Evolutionary conservation across 83 land plant genomes (phyloP).

Genomic region (Picea abies): DNA sequence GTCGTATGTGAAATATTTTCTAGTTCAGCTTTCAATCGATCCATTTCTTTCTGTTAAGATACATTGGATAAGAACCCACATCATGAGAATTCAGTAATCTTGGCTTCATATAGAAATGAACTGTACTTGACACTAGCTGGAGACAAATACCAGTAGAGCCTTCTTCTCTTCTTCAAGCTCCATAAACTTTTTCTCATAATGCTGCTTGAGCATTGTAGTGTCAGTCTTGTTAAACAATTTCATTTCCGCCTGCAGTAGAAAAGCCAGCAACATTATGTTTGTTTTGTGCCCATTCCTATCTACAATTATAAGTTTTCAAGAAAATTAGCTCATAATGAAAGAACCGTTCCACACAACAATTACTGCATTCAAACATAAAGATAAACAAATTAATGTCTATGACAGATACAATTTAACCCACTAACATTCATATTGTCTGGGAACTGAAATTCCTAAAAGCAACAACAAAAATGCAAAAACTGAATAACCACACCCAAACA

Average conservation of each 20-base stretch:
- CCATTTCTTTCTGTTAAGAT: slow-evolving; percentile 77
- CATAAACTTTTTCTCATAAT: slow-evolving; percentile 86
- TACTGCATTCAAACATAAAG: neutral
- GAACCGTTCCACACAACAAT: neutral
- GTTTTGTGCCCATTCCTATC: neutral
- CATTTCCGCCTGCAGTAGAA: slow-evolving; percentile 84
- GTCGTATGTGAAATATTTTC: slow-evolving; percentile 57
- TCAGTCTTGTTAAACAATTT: slow-evolving; percentile 59
- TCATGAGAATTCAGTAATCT: too few species aligned
- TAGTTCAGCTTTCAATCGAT: slow-evolving; percentile 68
- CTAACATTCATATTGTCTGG: too few species aligned
- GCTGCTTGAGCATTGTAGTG: slow-evolving; percentile 78
- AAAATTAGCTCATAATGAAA: neutral
- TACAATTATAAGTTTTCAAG: neutral
- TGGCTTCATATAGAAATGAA: too few species aligned
- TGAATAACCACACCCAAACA: too few species aligned
- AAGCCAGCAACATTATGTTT: neutral
- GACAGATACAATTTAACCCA: too few species aligned
- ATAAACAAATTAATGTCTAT: too few species aligned
- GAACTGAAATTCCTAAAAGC: too few species aligned
- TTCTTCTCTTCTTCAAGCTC: slow-evolving; percentile 93
- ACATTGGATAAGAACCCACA: neutral
- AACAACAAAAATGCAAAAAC: too few species aligned
- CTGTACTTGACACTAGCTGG: neutral
- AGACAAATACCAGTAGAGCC: slow-evolving; percentile 56